phyloP scores from a whole-genome alignment of 1,284 basidiomycete genomes.

The Blastosporella zonata region DNA sequence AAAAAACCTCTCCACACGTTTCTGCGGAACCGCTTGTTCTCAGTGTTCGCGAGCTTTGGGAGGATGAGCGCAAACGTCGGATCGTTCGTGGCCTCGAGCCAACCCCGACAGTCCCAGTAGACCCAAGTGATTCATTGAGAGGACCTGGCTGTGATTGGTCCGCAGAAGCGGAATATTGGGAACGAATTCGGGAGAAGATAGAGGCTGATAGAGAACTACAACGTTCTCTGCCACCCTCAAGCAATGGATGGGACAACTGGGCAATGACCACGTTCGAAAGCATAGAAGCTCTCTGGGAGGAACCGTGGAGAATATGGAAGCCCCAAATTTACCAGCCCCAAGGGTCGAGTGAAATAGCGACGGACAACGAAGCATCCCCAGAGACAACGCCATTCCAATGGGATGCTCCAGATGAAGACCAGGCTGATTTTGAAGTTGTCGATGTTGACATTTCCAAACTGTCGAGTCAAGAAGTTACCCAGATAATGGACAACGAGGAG shows the following conservation, averaged over 20 bases:
- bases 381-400: slow-evolving; percentile 10
- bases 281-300: slow-evolving; percentile 72
- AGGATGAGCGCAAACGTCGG: slow-evolving; percentile 82
- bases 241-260: slow-evolving; percentile 50
- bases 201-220: slow-evolving; percentile 39
- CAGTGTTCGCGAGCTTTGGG: slow-evolving; percentile 92
- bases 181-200: slow-evolving; percentile 55
- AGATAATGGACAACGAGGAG: slow-evolving; percentile 41
- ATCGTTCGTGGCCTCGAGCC: slow-evolving; percentile 62
- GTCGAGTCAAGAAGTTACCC: slow-evolving; percentile 47
- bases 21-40: slow-evolving; percentile 79
- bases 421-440: slow-evolving; percentile 26
- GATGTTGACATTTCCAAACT: slow-evolving; percentile 58
- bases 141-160: slow-evolving; percentile 62
- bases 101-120: slow-evolving; percentile 64
- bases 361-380: neutral
- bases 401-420: slow-evolving; percentile 18
- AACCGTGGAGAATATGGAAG: slow-evolving; percentile 54
- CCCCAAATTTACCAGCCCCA: slow-evolving; percentile 26
- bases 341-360: neutral
- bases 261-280: slow-evolving; percentile 90
- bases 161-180: slow-evolving; percentile 68
- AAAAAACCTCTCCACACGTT: slow-evolving; percentile 49
- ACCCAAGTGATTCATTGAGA: slow-evolving; percentile 59
- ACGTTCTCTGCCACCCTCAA: slow-evolving; percentile 35